Conservation (phyloP, 176 grass and related monocot species). For the Eremochloa ophiuroides region DNA sequence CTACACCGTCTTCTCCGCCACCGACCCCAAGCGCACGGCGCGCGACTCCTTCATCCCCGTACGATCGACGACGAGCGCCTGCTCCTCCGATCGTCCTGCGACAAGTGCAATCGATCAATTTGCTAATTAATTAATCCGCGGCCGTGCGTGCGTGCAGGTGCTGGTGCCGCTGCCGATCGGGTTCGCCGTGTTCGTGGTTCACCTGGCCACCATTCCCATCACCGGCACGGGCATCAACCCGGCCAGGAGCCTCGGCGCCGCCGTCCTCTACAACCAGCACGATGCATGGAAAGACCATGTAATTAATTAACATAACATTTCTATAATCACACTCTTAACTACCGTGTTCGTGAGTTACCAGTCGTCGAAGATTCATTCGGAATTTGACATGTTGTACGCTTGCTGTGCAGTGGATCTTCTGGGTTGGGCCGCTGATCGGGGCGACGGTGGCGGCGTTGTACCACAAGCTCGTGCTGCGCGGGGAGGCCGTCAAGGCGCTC, state of each 20-base stretch:
- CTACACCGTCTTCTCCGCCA: conserved; percentile 74
- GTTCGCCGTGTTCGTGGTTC: conserved; percentile 83
- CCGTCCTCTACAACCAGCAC: conserved; percentile 58
- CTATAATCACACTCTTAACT: background rate
- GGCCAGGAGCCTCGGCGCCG: conserved; percentile 83
- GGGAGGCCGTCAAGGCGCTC: conserved; percentile 41
- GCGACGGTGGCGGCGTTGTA: conserved; percentile 62
- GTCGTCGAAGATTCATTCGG: background rate
- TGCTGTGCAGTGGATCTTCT: conserved; percentile 79
- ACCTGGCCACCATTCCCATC: conserved; percentile 84
- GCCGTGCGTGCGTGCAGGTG: conserved; percentile 23
- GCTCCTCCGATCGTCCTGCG: background rate
- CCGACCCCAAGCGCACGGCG: conserved; percentile 66
- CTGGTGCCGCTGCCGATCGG: conserved; percentile 81
- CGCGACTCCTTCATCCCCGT: conserved; percentile 63
- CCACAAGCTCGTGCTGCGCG: conserved; percentile 61
- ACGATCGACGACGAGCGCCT: background rate
- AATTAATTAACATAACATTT: background rate
- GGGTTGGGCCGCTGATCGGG: conserved; percentile 69
- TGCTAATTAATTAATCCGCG: background rate
- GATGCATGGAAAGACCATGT: conserved; percentile 65
- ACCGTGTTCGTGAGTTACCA: too few relatives aligned
- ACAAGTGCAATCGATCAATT: background rate
- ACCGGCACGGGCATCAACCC: conserved; percentile 91
- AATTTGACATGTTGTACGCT: background rate